A percentile compares a stretch with the other conserved stretches of the same genome.
These are phyloP conservation scores for Coffea canephora DNA, from an alignment of 257 asterid species.

Conservation along the genomic window DNA sequence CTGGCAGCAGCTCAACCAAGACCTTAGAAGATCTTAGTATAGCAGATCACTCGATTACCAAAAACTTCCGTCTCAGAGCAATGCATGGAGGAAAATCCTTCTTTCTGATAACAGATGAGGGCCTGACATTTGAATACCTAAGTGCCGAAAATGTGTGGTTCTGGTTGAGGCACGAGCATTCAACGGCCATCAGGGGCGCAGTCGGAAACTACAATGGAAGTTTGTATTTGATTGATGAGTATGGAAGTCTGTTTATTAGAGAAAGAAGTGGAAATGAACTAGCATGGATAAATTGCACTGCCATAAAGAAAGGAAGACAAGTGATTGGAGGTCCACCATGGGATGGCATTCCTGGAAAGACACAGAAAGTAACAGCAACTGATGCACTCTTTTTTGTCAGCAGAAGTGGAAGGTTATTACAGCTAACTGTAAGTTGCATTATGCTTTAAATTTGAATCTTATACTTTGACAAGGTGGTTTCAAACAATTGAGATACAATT, in stretches of 20 bases:
- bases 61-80: conserved; percentile 52
- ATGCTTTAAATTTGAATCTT: neutral
- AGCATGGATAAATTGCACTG: conserved; percentile 78
- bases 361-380: conserved; percentile 44
- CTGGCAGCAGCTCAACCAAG: conserved; percentile 24
- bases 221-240: conserved; percentile 65
- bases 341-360: conserved; percentile 56
- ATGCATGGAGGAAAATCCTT: conserved; percentile 74
- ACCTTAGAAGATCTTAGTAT: conserved; percentile 25
- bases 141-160: conserved; percentile 62
- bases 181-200: conserved; percentile 52
- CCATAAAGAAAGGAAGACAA: conserved; percentile 64
- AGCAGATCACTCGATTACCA: conserved; percentile 21
- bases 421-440: conserved; percentile 55
- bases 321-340: conserved; percentile 81
- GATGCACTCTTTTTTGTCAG: conserved; percentile 74
- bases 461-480: neutral
- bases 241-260: conserved; percentile 65
- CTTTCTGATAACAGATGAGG: conserved; percentile 53
- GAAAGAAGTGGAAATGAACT: conserved; percentile 58
- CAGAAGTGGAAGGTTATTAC: conserved; percentile 62
- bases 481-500: neutral
- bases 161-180: conserved; percentile 74
- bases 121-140: conserved; percentile 59
- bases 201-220: conserved; percentile 81